A percentile compares a stretch with the other conserved stretches of the same genome.
These are phyloP conservation scores for Fomitopsis pulvina DNA, from an alignment of 768 basidiomycete genomes.

Conservation along the genomic window DNA sequence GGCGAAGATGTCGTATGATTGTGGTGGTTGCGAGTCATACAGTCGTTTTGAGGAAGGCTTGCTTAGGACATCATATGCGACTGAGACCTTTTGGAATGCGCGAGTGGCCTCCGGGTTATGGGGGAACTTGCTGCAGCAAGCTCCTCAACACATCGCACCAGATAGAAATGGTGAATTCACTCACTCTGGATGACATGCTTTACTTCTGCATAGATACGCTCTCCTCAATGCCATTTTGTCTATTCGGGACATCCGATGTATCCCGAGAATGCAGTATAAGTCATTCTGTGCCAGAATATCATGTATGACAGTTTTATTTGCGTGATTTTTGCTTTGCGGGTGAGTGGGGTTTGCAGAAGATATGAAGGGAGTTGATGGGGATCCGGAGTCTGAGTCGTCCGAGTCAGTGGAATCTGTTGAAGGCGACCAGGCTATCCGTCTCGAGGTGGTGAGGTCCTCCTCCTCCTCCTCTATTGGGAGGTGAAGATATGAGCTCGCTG, in stretches of 20 bases:
- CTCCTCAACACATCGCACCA: background rate
- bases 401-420: constrained; percentile 16
- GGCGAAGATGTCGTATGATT: constrained; percentile 47
- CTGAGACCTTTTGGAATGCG: constrained; percentile 82
- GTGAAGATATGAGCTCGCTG: constrained; percentile 59
- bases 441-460: constrained; percentile 27
- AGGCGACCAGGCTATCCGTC: constrained; percentile 23
- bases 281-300: constrained; percentile 57
- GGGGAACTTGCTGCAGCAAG: constrained; percentile 63
- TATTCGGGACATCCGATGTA: constrained; percentile 39
- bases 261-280: constrained; percentile 69
- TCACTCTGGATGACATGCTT: constrained; percentile 82
- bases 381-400: constrained; percentile 9
- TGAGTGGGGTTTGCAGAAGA: constrained; percentile 15
- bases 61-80: constrained; percentile 77
- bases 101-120: constrained; percentile 68
- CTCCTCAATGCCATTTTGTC: constrained; percentile 63
- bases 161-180: constrained; percentile 24
- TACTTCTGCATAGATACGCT: constrained; percentile 71
- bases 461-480: constrained; percentile 55
- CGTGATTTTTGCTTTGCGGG: constrained; percentile 6
- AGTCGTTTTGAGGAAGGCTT: constrained; percentile 59
- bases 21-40: constrained; percentile 56
- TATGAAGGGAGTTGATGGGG: constrained; percentile 19
- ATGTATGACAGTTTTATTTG: constrained; percentile 31